phyloP scores from a whole-genome alignment of 2,329 filamentous ascomycete genomes.

The Meredithiella fracta region DNA sequence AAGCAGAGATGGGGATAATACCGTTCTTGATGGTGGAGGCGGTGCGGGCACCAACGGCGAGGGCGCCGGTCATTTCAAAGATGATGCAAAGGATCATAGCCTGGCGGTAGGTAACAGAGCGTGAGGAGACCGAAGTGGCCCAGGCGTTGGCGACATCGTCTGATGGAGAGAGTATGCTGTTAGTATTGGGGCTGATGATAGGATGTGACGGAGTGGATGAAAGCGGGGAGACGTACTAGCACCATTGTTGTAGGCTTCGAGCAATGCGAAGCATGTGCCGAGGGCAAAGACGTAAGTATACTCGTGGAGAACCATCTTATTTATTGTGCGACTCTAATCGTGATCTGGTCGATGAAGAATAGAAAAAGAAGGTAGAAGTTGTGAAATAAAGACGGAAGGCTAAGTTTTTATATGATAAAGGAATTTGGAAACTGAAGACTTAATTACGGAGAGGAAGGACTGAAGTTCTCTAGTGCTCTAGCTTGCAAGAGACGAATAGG shows the following conservation, averaged over 20 bases:
- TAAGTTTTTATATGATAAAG: not conserved
- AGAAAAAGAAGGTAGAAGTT: not conserved
- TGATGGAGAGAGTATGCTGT: constrained; percentile 19
- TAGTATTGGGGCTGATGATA: not conserved
- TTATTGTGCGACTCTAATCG: not conserved
- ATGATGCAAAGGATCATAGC: constrained; percentile 50
- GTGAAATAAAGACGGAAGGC: not conserved
- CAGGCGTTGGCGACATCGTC: constrained; percentile 75
- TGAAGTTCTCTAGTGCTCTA: not conserved
- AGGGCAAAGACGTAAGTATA: constrained; percentile 61
- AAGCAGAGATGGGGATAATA: constrained; percentile 46
- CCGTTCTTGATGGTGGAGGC: constrained; percentile 68
- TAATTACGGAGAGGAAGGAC: not conserved
- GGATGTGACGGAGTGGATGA: not conserved
- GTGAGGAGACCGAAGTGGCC: constrained; percentile 67
- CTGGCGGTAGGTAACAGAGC: constrained; percentile 54
- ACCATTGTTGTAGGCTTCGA: constrained; percentile 66
- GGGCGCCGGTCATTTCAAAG: constrained; percentile 52
- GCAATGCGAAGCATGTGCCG: constrained; percentile 58
- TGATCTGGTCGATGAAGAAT: not conserved
- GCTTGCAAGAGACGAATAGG: not conserved
- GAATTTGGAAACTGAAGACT: not conserved
- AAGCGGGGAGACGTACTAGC: constrained; percentile 40
- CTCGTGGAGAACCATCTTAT: constrained; percentile 39
- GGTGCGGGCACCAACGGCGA: constrained; percentile 51